Evolutionary conservation across 257 asterid species (phyloP), one percentile per base, ranked within the genome.

Genomic region (Ophiorrhiza pumila): DNA sequence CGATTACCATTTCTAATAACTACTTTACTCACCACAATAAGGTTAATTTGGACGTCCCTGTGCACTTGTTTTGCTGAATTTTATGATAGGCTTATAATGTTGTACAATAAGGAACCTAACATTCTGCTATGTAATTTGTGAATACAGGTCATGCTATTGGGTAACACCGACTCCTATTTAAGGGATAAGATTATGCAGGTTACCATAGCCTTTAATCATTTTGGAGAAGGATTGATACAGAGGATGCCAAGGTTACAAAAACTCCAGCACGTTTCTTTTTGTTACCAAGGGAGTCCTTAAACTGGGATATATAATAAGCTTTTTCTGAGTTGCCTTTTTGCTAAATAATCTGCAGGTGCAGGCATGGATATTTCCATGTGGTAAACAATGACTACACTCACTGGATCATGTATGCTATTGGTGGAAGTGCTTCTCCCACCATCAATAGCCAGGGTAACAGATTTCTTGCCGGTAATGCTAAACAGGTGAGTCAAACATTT

Each of bases 381-480:
- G 98, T 91, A 62, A 93, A 91, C 89, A 91, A 93, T 74, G 98
- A 91, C 83, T 91, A 93, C 78, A 93, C 98, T 57, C 89, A 86
- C 37, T 93, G 98, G 98, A 83, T 78, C 70, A 91, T 93, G 98
- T 93, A 93, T 76, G 98, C 98, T 3, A 93, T 93, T 60, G 97
- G 98, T 69, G 98, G 98, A 60, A 93, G 98, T 68, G 98, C 96
- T 25, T 53, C 81, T 63, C 98, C 98, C 46, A 93, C 98, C 46
- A 93, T 93, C 74, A 93, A 93, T 80, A 91, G 96, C 86, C 97
- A 93, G 79, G 97, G 98, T 42, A 91, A 93, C 87, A 78, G 97
- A 83, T 93, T 79, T 75, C 84, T 91, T 11, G 97, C 98, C 76
- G 59, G 29, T 72, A 83, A 91, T 35, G 97, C 96, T 35, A 93